A percentile compares a stretch with the other conserved stretches of the same genome.
phyloP scores from a whole-genome alignment of 2,329 filamentous ascomycete genomes.

The Cryphonectria carpinicola region DNA sequence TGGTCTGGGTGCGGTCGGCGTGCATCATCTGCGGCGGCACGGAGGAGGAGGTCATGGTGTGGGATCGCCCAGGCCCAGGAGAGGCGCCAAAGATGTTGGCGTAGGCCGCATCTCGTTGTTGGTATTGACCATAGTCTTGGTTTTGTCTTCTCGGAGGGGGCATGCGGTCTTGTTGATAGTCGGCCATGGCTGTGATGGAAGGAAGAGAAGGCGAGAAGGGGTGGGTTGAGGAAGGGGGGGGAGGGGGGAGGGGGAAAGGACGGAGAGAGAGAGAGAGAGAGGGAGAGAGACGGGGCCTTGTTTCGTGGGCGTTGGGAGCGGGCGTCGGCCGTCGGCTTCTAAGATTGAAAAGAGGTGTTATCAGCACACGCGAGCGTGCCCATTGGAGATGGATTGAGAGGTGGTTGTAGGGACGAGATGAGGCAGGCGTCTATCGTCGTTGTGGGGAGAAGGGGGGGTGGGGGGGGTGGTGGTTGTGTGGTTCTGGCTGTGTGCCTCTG shows the following conservation, averaged over 20 bases:
- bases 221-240: no score
- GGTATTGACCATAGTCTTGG: constrained; percentile 28
- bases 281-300: constrained; percentile 4
- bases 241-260: neutral
- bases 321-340: constrained; percentile 25
- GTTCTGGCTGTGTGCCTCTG: neutral
- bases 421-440: constrained; percentile 21
- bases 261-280: neutral
- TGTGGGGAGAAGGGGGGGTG: neutral
- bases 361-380: constrained; percentile 29
- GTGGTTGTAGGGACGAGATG: constrained; percentile 14
- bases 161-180: constrained; percentile 61
- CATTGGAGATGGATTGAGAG: constrained; percentile 22
- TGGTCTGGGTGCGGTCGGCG: constrained; percentile 77
- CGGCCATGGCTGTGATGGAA: constrained; percentile 56
- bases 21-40: constrained; percentile 53
- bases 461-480: neutral
- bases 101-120: constrained; percentile 84
- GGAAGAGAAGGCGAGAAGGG: neutral
- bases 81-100: constrained; percentile 92
- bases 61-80: constrained; percentile 85
- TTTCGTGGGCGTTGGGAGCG: constrained; percentile 18
- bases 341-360: constrained; percentile 27
- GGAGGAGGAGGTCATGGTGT: constrained; percentile 89
- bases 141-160: constrained; percentile 42